Base-by-base conservation (phyloP, 805 yeast genomes). In the Babjeviella inositovora region DNA sequence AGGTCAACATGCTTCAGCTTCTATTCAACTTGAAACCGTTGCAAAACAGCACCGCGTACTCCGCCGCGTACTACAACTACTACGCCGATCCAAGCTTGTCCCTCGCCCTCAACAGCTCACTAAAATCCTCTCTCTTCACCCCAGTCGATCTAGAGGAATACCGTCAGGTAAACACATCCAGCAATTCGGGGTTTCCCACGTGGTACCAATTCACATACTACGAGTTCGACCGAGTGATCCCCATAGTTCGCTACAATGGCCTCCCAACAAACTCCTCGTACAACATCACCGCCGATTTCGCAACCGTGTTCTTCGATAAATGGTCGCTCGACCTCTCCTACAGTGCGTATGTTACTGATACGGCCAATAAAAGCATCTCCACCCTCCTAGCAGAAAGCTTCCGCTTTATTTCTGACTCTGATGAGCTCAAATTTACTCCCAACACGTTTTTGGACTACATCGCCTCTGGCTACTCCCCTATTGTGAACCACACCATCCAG, bases 391-490 rank as follows among this genome's bases (percentile, higher is more conserved):
- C 24, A 6, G 25, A 43, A 3, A 41, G 37, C 16, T 54, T 53
- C 29, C 28, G 49, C 15, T 39, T 35, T 23, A 37, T 46, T 5
- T 14, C 37, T 6, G 72, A 71, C 31, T 30, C 43, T 14, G 34
- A 39, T 1, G 33, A 31, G 0, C 17, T 21, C 8, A 50, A 53
- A 1, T 73, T 64, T 36, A 43, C 60, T 0, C 32, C 47, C 9
- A 29, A 27, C 0, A 32, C 60, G 1, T 46, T 70, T 18, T 35
- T 38, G 18, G 32, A 46, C 3, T 53, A 54, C 20, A 39, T 70
- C 4, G 28, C 43, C 11, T 57, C 73, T 33, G 96, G 95, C 0
- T 62, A 51, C 25, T 58, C 79, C 0, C 82, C 93, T 0, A 57
- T 81, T 1, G 40, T 82, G 14, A 46, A 61, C 46, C 23, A 65